Evolutionary conservation across 2,329 filamentous ascomycete genomes (phyloP).

Genomic region (Pseudovirgaria hyperparasitica): DNA sequence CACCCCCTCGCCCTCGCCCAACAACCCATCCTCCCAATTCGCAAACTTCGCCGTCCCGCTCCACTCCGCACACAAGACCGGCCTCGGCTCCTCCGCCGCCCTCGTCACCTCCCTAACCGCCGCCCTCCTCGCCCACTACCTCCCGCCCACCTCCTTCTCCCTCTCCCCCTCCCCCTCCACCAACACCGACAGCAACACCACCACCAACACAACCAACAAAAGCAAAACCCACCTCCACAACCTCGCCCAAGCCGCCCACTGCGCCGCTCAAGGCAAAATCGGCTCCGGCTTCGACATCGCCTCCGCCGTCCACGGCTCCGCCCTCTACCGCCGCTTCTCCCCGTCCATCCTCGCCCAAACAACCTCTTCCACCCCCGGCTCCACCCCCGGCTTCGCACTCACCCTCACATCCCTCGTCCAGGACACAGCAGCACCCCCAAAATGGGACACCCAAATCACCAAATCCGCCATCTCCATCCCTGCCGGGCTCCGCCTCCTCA

Average conservation of each 20-base stretch:
- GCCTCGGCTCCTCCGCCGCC: constrained; percentile 86
- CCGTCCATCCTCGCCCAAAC: constrained; percentile 64
- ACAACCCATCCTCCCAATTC: constrained; percentile 43
- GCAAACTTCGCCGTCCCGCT: constrained; percentile 66
- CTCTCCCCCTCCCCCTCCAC: constrained; percentile 58
- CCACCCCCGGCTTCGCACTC: constrained; percentile 48
- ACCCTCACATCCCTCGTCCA: constrained; percentile 56
- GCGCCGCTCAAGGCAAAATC: constrained; percentile 91
- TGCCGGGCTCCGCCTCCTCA: constrained; percentile 60
- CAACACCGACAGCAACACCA: constrained; percentile 47
- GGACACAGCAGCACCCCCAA: constrained; percentile 32
- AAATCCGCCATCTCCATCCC: constrained; percentile 63
- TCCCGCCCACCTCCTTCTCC: constrained; percentile 44
- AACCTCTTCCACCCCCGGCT: constrained; percentile 48
- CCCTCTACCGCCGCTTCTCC: constrained; percentile 84
- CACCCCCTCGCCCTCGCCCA: constrained; percentile 17
- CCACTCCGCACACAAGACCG: constrained; percentile 79
- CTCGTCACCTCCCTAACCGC: constrained; percentile 80
- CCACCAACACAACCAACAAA: constrained; percentile 42
- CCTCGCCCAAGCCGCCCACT: constrained; percentile 85
- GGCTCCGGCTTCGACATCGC: constrained; percentile 94
- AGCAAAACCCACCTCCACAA: constrained; percentile 66
- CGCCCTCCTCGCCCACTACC: constrained; percentile 63
- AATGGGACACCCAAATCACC: constrained; percentile 70
- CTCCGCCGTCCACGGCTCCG: constrained; percentile 82